Evolutionary conservation across 495 filamentous ascomycete genomes (phyloP).

Genomic region (Filosporella fistucella): DNA sequence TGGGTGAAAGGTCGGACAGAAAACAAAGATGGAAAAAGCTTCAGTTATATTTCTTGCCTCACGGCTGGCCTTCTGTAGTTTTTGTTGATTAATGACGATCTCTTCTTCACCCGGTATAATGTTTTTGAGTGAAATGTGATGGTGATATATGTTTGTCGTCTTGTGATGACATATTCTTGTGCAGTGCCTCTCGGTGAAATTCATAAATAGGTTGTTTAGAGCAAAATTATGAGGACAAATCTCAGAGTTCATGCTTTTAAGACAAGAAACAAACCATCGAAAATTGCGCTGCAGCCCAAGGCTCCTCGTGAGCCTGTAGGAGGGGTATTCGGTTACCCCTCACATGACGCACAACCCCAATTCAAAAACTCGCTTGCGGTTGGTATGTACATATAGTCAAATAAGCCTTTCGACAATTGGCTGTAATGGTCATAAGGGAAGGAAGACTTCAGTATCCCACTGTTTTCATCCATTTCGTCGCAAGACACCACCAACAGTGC

Average conservation of each 20-base stretch:
- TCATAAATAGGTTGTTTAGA: no score
- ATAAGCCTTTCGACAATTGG: constrained; percentile 12
- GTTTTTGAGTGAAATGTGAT: neutral
- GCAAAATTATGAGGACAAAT: no score
- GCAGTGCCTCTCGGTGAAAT: no score
- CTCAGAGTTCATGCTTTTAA: no score
- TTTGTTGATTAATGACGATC: constrained; percentile 5
- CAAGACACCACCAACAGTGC: constrained; percentile 22
- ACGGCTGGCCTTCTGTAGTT: constrained; percentile 20
- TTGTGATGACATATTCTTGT: no score
- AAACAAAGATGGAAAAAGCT: constrained; percentile 16
- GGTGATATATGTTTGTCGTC: no score
- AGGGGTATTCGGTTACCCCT: no score
- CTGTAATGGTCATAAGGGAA: constrained; percentile 25
- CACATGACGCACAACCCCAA: no score
- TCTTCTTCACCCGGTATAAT: neutral
- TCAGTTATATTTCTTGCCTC: constrained; percentile 23
- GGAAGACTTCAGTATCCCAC: constrained; percentile 22
- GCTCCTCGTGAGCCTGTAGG: no score
- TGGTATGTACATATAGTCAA: constrained; percentile 10
- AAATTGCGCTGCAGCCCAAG: no score
- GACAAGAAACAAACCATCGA: no score
- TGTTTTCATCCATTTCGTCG: constrained; percentile 19
- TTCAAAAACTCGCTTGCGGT: no score
- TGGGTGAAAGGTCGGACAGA: constrained; percentile 1